A percentile compares a stretch with the other conserved stretches of the same genome.
Evolutionary conservation across 768 basidiomycete genomes (phyloP).

Genomic region (Sarcomyxa edulis): DNA sequence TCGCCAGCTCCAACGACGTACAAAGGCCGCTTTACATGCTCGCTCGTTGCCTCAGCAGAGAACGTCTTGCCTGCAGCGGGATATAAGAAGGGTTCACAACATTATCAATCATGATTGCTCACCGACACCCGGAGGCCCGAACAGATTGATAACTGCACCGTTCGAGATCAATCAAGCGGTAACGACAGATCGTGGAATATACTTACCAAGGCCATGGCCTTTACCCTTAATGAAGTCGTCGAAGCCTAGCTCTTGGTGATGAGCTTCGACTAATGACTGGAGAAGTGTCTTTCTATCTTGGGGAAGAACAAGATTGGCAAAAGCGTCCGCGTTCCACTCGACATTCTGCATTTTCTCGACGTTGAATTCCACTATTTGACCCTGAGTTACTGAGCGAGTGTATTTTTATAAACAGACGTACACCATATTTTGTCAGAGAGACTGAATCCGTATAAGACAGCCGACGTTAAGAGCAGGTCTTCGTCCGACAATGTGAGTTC

Average conservation of each 20-base stretch:
- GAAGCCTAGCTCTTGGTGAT: conserved; percentile 45
- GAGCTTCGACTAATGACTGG: conserved; percentile 52
- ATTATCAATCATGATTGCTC: too few relatives aligned
- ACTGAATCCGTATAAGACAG: conserved; percentile 60
- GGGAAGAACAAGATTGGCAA: conserved; percentile 55
- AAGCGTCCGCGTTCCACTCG: conserved; percentile 53
- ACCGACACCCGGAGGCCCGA: conserved; percentile 57
- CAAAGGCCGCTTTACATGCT: conserved; percentile 45
- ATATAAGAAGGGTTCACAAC: too few relatives aligned
- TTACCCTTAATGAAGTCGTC: conserved; percentile 64
- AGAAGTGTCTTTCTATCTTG: conserved; percentile 46
- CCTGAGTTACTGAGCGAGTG: conserved; percentile 4
- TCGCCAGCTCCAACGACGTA: conserved; percentile 54
- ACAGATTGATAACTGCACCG: conserved; percentile 42
- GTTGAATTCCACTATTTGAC: conserved; percentile 49
- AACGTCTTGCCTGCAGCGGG: too few relatives aligned
- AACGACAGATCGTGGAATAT: too few relatives aligned
- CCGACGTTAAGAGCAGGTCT: conserved; percentile 49
- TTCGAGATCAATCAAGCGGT: conserved; percentile 53
- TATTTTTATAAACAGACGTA: conserved; percentile 3
- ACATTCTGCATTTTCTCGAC: conserved; percentile 49
- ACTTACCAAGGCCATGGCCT: conserved; percentile 54
- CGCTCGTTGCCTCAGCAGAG: conserved; percentile 55
- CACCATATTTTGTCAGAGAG: conserved; percentile 11
- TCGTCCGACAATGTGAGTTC: conserved; percentile 38